Evolutionary conservation across 2,329 filamentous ascomycete species (phyloP).

Genomic region (Talaromyces rugulosus): DNA sequence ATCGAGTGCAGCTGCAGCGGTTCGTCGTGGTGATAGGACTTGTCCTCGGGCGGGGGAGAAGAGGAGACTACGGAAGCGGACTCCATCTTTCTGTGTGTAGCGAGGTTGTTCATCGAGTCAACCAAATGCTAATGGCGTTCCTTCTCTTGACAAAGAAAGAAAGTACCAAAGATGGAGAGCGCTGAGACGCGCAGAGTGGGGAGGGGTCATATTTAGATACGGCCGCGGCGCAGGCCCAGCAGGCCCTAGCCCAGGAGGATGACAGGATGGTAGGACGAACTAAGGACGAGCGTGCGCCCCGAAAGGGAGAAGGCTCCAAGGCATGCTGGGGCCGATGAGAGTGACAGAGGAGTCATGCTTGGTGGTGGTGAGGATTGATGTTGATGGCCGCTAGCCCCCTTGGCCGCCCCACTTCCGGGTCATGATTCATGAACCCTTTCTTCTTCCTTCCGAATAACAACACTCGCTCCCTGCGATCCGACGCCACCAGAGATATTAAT

Average conservation of each 20-base stretch:
- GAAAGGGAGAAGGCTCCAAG: not conserved
- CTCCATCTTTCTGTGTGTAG: conserved; percentile 5
- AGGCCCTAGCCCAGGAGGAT: not conserved
- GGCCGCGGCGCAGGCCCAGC: not conserved
- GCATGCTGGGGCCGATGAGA: not conserved
- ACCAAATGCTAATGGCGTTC: not conserved
- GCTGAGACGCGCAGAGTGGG: not conserved
- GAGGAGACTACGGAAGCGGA: conserved; percentile 4
- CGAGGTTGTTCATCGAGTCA: not conserved
- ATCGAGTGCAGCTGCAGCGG: conserved; percentile 26
- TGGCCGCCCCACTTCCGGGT: not conserved
- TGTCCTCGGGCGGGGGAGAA: conserved; percentile 8
- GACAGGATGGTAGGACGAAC: not conserved
- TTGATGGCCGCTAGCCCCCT: not conserved
- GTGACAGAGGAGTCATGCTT: not conserved
- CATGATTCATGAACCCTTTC: too few relatives aligned
- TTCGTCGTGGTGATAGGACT: conserved; percentile 26
- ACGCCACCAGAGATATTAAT: not conserved
- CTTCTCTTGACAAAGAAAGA: not conserved
- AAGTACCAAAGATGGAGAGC: not conserved
- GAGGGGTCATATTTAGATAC: not conserved
- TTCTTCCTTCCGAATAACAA: not conserved
- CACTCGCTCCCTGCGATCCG: not conserved
- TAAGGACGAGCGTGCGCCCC: not conserved
- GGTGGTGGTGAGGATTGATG: not conserved